These are phyloP conservation scores for Thinopyrum elongatum DNA, from an alignment of 176 grass and related monocot species.

Conservation along the genomic window DNA sequence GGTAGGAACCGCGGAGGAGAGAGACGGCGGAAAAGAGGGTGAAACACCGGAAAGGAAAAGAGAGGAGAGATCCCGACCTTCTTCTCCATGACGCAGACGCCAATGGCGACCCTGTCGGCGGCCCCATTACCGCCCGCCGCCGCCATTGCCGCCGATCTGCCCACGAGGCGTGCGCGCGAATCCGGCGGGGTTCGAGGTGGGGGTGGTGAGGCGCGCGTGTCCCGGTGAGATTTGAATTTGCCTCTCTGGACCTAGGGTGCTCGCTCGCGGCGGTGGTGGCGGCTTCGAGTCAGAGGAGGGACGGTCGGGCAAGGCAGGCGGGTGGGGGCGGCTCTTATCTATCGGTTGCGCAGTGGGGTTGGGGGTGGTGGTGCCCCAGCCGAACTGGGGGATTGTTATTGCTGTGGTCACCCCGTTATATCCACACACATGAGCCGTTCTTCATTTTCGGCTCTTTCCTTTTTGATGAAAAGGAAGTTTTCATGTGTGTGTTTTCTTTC, in stretches of 20 bases:
- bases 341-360: background rate
- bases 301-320: background rate
- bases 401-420: background rate
- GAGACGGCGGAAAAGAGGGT: constrained; percentile 4
- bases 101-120: constrained; percentile 62
- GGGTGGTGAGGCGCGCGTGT: background rate
- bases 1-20: background rate
- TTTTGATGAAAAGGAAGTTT: no score
- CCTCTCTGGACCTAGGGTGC: background rate
- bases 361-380: background rate
- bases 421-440: background rate
- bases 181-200: background rate
- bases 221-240: background rate
- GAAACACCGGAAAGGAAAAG: background rate
- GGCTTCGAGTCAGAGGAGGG: background rate
- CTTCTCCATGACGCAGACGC: constrained; percentile 99
- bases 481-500: no score
- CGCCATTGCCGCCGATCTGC: constrained; percentile 44
- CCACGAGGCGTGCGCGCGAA: constrained; percentile 12
- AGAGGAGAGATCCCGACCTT: constrained; percentile 55
- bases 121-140: constrained; percentile 28
- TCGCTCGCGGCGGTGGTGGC: background rate
- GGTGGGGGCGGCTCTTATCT: background rate
- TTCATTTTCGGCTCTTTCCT: background rate
- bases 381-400: background rate